Base-by-base conservation (phyloP, 129 eudicot species). In the Tagetes erecta region DNA sequence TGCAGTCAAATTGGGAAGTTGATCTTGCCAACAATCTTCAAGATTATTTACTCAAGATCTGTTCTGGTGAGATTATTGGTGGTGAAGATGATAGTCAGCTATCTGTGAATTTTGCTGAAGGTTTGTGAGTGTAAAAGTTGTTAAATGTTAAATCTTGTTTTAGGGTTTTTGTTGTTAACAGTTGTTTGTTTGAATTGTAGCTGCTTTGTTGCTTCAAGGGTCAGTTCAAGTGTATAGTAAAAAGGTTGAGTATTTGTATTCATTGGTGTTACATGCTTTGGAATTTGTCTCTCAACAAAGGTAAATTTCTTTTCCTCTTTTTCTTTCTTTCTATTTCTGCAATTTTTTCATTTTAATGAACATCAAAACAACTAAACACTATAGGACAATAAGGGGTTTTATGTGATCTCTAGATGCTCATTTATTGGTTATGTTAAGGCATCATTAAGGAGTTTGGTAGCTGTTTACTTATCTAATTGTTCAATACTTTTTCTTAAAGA, bases 121-220 rank as follows among this genome's bases (percentile, higher is more conserved):
- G 97, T 94, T 69, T 34, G 77, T 65, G 30, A 5, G 37, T 53
- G 8, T 70, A 0, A 13, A 71, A 62, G 44, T 31, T 62, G 39
- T 38, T 12, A 37, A 50, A 47, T 39, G 11, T 5, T 41, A 2
- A 12, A 11, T 42, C 6, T 20, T 82, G 66, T 62, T 45, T 76
- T 60, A 53, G 78, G 73, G 73, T 31, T 20, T 57, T 30, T 2
- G 1, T 57, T 30, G 2, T 3, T 2, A 5, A 11, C 62, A n/a
- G 39, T 71, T 52, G 0, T 14, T 69, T 34, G 74, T 78, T 70
- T 70, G 46, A 71, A 70, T 6, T 88, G 91, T 75, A 94, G 99
- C 97, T 82, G 99, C 99, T 9, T 70, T 94, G 84, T 71, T 94
- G 81, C 91, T 94, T 68, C 97, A 91, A 80, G 96, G 96, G 36